phyloP scores from a whole-genome alignment of 106 monocot genomes.

The Iris macrosiphon region DNA sequence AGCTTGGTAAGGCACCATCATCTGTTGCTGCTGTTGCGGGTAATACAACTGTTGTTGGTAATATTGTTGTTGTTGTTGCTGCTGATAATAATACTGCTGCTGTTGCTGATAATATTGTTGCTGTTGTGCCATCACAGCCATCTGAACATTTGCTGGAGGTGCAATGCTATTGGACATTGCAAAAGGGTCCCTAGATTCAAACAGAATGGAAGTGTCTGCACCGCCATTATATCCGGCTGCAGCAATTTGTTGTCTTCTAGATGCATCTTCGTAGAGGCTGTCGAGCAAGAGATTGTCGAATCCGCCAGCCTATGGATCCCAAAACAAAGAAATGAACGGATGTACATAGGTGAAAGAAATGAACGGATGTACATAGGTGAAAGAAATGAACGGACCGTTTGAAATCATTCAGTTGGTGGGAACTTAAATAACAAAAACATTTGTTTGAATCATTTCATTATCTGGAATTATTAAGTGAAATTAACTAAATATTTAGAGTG shows the following conservation, averaged over 20 bases:
- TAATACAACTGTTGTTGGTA: slow-evolving; percentile 8
- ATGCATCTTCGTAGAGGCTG: slow-evolving; percentile 61
- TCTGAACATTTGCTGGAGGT: slow-evolving; percentile 67
- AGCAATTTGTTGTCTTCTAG: slow-evolving; percentile 34
- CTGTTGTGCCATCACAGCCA: slow-evolving; percentile 53
- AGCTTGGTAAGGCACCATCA: slow-evolving; percentile 28
- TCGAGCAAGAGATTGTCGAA: slow-evolving; percentile 91
- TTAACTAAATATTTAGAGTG: no score
- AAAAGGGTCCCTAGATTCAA: slow-evolving; percentile 59
- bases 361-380: neutral
- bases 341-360: neutral
- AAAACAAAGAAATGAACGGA: neutral
- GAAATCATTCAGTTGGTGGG: no score
- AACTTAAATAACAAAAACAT: no score
- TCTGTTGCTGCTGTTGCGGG: slow-evolving; percentile 11
- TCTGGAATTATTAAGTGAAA: no score
- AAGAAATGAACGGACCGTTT: no score
- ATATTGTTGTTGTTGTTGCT: slow-evolving; percentile 12
- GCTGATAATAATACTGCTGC: slow-evolving; percentile 27
- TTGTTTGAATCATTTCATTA: no score
- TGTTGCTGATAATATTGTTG: slow-evolving; percentile 36
- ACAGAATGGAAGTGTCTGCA: slow-evolving; percentile 27
- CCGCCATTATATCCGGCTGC: slow-evolving; percentile 17
- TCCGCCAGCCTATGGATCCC: slow-evolving; percentile 60
- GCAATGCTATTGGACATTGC: slow-evolving; percentile 52